Evolutionary conservation across 192 early-diverging fungal species (phyloP), one percentile per base, ranked within the genome.

Genomic region (Mortierella hygrophila): DNA sequence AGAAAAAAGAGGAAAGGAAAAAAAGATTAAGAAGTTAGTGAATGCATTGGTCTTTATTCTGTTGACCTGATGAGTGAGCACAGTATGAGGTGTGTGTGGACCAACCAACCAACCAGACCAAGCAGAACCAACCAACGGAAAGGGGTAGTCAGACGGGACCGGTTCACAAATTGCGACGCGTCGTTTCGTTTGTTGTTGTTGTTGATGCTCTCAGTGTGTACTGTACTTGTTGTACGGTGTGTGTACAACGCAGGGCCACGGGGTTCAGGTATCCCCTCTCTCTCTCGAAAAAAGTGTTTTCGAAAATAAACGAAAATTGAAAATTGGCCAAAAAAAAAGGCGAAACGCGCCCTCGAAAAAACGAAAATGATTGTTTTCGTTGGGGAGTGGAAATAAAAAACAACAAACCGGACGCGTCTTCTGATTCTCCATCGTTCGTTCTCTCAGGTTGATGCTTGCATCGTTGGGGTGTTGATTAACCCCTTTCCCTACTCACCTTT

Each of bases 21-120:
- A 76, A 70, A 81, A 81, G 74, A 82, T 70, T 76, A 71, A 38
- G 75, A 76, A 60, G 80, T 68, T 76, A 71, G 65, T 68, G 70
- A 74, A 81, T 75, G 78, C 78, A 73, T 60, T 44, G 41, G 15
- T n/a, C 52, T 80, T 47, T 80, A 73, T 70, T 65, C 23, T 26
- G 57, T 60, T n/a, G 38, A 18, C 15, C 32, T 37, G 35, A 20
- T 42, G 69, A 70, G 40, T 32, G 60, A 9, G 38, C 6, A 6
- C 38, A 40, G 38, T 40, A 40, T 40, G n/a, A 65, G 29, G 26
- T 35, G 35, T 35, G 35, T 26, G 26, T 29, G n/a, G 10, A 13
- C 26, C 60, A 65, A 65, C 26, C 9, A 65, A 65, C 54, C 47
- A 49, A 2, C 44, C 44, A 46, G n/a, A 13, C 44, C 44, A 46